Evolutionary conservation across 371 early-diverging fungal genomes (phyloP).

Genomic region (Caulochytrium protostelioides): DNA sequence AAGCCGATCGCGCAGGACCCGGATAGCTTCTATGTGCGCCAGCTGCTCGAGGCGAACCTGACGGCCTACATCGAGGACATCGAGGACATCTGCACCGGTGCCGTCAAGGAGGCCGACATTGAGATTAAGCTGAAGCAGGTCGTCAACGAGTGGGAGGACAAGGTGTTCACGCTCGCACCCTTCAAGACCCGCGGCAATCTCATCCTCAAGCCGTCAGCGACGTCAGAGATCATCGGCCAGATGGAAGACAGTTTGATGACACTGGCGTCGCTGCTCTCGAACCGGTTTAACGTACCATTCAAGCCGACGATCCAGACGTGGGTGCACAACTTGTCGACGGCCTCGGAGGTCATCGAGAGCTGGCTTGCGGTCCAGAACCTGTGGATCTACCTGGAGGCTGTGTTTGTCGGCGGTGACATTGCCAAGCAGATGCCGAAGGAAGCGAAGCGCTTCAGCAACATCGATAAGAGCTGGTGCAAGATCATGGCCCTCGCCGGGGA

Average conservation of each 20-base stretch:
- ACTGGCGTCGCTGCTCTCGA: constrained; percentile 29
- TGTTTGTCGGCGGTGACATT: constrained; percentile 42
- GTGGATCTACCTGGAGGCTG: constrained; percentile 43
- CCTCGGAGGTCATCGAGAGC: constrained; percentile 37
- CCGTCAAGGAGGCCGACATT: constrained; percentile 40
- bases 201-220: constrained; percentile 29
- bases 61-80: constrained; percentile 28
- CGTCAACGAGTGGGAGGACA: constrained; percentile 35
- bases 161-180: constrained; percentile 21
- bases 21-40: constrained; percentile 31
- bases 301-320: constrained; percentile 35
- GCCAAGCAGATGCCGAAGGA: constrained; percentile 46
- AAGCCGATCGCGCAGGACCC: constrained; percentile 30
- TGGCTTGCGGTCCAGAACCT: constrained; percentile 39
- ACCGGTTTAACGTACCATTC: constrained; percentile 39
- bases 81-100: constrained; percentile 37
- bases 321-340: constrained; percentile 34
- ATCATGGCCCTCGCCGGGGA: constrained; percentile 39
- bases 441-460: constrained; percentile 38
- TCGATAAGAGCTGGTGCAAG: constrained; percentile 41
- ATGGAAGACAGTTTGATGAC: constrained; percentile 42
- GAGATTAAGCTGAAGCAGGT: constrained; percentile 29
- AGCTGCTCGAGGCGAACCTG: constrained; percentile 32
- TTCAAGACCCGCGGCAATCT: constrained; percentile 38
- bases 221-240: constrained; percentile 34